Base-by-base conservation (phyloP, 139 green algal genomes). In the Closterium sp. region DNA sequence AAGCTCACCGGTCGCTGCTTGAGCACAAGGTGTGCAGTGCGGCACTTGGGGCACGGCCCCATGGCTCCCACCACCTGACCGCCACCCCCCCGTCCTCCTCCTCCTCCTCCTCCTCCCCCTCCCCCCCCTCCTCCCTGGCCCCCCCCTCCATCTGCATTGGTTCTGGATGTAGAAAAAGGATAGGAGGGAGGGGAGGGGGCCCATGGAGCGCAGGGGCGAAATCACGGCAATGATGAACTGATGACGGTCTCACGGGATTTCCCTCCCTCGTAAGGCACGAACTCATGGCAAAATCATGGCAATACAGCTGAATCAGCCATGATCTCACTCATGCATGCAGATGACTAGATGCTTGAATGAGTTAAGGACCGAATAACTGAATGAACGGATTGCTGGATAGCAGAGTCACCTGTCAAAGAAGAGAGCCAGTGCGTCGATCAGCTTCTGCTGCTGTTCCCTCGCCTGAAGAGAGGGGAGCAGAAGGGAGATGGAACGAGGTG, bases 361-460 rank as follows among this genome's bases (percentile, higher is more conserved):
- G n/a, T n/a, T n/a, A n/a, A n/a, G n/a, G n/a, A n/a, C n/a, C n/a
- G n/a, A n/a, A n/a, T n/a, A n/a, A n/a, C n/a, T n/a, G n/a, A n/a
- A n/a, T n/a, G n/a, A n/a, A n/a, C n/a, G n/a, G n/a, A n/a, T n/a
- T n/a, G n/a, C n/a, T n/a, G n/a, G n/a, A n/a, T n/a, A n/a, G n/a
- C n/a, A 86, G 76, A 86, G 25, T 55, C 88, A 91, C 89, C 69
- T 83, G 1, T 34, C 66, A 34, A 91, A 91, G 89, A 91, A 91
- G 89, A 89, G 32, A 12, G 66, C 35, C 89, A 91, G 34, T 25
- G 89, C 89, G 34, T 90, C 38, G 28, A 91, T 89, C 23, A 91
- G 89, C 89, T 91, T 91, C 33, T 91, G 43, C 89, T 91, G 89
- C 84, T 91, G 89, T 21, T 81, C 55, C 34, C 87, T 83, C 1